Percentiles rank a stretch among this genome's conserved stretches.
Evolutionary conservation across 164 flowering plant species (phyloP).

Genomic region (Sextonia rubra): DNA sequence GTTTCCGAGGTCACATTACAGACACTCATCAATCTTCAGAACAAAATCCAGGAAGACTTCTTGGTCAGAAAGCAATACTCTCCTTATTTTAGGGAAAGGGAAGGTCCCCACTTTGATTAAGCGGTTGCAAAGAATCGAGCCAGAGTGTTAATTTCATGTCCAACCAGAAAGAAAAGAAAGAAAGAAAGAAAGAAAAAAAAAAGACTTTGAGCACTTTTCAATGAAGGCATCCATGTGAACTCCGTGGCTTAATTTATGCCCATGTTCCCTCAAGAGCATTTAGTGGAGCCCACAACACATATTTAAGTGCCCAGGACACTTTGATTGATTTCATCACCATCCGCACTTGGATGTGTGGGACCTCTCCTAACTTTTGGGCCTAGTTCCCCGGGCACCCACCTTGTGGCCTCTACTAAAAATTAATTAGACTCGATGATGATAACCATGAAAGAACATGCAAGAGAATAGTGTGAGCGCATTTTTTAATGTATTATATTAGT

Average conservation of each 20-base stretch:
- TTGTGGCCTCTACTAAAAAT: no score
- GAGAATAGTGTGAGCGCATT: no score
- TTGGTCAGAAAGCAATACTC: constrained; percentile 11
- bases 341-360: no score
- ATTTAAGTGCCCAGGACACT: not conserved
- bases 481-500: no score
- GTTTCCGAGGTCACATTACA: constrained; percentile 43
- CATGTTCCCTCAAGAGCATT: not conserved
- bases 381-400: no score
- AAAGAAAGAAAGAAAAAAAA: no score
- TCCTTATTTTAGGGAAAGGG: not conserved
- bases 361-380: no score
- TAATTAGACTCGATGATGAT: no score
- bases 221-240: not conserved
- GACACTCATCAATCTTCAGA: constrained; percentile 21
- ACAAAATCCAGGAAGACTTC: constrained; percentile 19
- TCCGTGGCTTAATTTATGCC: not conserved
- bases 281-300: not conserved
- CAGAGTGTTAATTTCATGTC: not conserved
- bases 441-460: no score
- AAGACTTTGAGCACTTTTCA: not conserved
- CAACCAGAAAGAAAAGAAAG: not conserved
- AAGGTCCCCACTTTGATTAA: not conserved
- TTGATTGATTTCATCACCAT: no score
- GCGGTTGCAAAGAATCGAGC: not conserved